Percentiles rank a stretch among this genome's conserved stretches.
Conservation (phyloP, 805 yeast genomes). For the Candida maesae region DNA sequence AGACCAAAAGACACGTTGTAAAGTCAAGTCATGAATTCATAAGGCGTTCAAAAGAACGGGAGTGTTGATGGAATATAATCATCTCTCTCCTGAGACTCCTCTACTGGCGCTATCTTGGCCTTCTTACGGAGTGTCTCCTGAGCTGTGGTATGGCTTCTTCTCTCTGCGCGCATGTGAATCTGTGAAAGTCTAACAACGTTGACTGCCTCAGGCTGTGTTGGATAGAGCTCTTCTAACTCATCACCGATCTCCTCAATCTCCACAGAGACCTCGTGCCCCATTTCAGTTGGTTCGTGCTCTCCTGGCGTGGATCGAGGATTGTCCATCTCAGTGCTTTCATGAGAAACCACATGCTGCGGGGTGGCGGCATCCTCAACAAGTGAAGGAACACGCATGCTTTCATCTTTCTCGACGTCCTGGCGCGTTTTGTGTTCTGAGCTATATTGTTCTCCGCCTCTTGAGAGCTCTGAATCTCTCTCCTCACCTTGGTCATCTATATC, state of each 20-base stretch:
- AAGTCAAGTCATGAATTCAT: not conserved
- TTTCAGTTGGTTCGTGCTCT: not conserved
- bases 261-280: constrained; percentile 7
- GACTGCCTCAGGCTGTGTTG: constrained; percentile 27
- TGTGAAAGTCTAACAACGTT: constrained; percentile 19
- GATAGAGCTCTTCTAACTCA: constrained; percentile 28
- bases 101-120: not conserved
- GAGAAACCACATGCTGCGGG: too few relatives aligned
- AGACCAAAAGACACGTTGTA: too few relatives aligned
- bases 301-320: too few relatives aligned
- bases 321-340: too few relatives aligned
- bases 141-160: too few relatives aligned
- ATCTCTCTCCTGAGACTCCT: not conserved
- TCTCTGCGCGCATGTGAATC: constrained; percentile 3
- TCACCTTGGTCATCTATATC: not conserved
- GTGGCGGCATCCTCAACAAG: too few relatives aligned
- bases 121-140: too few relatives aligned
- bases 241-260: constrained; percentile 21
- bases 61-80: constrained; percentile 13
- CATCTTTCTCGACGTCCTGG: too few relatives aligned
- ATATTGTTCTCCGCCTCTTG: too few relatives aligned
- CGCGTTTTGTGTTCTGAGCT: too few relatives aligned
- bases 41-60: constrained; percentile 7
- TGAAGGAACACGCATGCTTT: not conserved
- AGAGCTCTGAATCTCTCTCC: not conserved